These are phyloP conservation scores for Thelonectria rubi DNA, from an alignment of 2,329 filamentous ascomycete species.

Conservation along the genomic window DNA sequence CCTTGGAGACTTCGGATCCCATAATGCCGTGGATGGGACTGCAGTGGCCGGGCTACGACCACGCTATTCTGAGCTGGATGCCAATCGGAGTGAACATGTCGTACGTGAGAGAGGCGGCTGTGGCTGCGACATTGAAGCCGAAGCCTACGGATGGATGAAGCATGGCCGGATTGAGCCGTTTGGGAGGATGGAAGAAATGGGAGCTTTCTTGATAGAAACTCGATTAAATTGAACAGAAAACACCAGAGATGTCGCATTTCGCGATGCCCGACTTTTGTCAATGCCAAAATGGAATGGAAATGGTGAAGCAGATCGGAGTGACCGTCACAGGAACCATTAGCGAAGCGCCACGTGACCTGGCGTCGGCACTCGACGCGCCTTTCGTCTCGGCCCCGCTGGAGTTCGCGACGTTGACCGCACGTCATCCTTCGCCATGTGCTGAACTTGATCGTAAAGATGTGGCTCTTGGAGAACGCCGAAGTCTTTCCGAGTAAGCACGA, in stretches of 20 bases:
- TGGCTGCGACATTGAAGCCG: constrained; percentile 5
- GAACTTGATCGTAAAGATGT: constrained; percentile 57
- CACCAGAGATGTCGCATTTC: too few species aligned
- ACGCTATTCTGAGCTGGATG: constrained; percentile 18
- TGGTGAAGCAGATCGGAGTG: not conserved
- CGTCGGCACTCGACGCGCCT: constrained; percentile 35
- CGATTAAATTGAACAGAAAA: too few species aligned
- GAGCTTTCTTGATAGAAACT: too few species aligned
- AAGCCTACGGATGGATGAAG: not conserved
- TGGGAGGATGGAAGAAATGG: too few species aligned
- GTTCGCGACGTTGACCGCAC: constrained; percentile 39
- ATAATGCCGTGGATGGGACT: constrained; percentile 16
- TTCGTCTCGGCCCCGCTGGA: constrained; percentile 29
- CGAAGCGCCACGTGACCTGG: constrained; percentile 38
- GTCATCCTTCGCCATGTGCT: constrained; percentile 38
- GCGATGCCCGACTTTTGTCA: too few species aligned
- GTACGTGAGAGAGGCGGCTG: constrained; percentile 3
- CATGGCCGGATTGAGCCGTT: too few species aligned
- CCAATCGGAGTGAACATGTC: constrained; percentile 20
- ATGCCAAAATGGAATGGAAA: too few species aligned
- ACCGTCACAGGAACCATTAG: not conserved
- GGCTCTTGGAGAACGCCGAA: constrained; percentile 69
- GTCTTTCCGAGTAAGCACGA: constrained; percentile 55
- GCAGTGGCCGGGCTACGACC: not conserved
- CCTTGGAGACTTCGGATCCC: constrained; percentile 5